These are phyloP conservation scores for Starmerella etchellsii DNA, from an alignment of 805 yeast species.

Conservation along the genomic window DNA sequence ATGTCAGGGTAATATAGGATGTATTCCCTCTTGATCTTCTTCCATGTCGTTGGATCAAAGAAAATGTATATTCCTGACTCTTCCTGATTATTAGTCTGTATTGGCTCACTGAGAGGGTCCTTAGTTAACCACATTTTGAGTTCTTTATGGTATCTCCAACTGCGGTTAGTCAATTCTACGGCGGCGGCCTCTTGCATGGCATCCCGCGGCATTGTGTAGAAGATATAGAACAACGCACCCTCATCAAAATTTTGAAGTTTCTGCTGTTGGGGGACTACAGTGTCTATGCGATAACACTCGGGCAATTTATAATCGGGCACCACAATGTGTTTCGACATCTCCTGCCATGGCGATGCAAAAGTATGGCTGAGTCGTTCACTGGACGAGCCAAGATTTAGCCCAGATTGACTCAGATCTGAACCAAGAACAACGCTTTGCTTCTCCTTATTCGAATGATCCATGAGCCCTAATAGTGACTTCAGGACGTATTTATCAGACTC, in stretches of 20 bases:
- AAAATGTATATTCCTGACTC: conserved; percentile 90
- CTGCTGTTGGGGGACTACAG: conserved; percentile 34
- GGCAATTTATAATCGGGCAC: conserved; percentile 73
- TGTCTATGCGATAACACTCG: conserved; percentile 35
- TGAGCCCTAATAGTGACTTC: conserved; percentile 46
- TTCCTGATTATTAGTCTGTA: conserved; percentile 64
- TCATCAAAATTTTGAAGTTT: conserved; percentile 50
- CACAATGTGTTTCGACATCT: conserved; percentile 77
- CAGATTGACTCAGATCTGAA: conserved; percentile 54
- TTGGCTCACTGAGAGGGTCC: conserved; percentile 79
- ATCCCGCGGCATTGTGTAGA: conserved; percentile 87
- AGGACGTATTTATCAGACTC: conserved; percentile 58
- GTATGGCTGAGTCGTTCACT: conserved; percentile 42
- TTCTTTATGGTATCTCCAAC: conserved; percentile 96
- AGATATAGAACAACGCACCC: conserved; percentile 84
- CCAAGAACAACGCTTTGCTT: conserved; percentile 60
- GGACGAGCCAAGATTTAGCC: conserved; percentile 40
- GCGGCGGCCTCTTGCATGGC: conserved; percentile 89
- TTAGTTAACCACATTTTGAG: conserved; percentile 94
- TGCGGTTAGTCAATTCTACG: conserved; percentile 74
- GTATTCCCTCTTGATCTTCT: conserved; percentile 68
- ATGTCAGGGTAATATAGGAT: conserved; percentile 48
- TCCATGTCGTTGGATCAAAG: conserved; percentile 95
- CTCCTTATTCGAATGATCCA: conserved; percentile 51
- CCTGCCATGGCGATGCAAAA: conserved; percentile 90